Evolutionary conservation across 768 basidiomycete species (phyloP), one percentile per base, ranked within the genome.

Genomic region (Kwoniella botswanensis): DNA sequence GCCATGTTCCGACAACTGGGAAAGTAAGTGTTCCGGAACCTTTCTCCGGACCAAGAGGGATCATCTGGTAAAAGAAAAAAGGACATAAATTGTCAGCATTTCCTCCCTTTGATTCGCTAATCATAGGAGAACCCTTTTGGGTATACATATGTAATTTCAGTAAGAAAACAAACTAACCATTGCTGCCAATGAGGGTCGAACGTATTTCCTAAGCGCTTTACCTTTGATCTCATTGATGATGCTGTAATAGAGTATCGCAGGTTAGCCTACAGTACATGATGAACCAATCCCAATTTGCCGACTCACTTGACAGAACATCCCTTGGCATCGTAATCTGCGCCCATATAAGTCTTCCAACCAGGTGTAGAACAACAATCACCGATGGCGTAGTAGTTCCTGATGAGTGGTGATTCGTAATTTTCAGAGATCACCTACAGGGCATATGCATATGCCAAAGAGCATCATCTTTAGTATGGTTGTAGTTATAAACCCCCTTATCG

Each of bases 1-100:
- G 93, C 68, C 94, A 81, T 29, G 93, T 94, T 84, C 96, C 94
- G 91, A 96, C 94, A 85, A 95, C 21, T 22, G 65, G 67, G 3
- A 75, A 35, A 12, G 68, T 75, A 6, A 70, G 35, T 7, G 54
- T 44, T 9, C 74, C 74, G n/a, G 71, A 67, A 15, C 74, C 74
- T 46, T 54, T 42, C 21, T 69, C 63, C 4, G 74, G 67, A 24
- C 74, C 74, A 5, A 74, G 24, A 2, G 74, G 71, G n/a, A 75
- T 63, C 18, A 71, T 44, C 72, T 70, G 58, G 21, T 9, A 3
- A n/a, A 18, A 7, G 50, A 24, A 29, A 7, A 29, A 24, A 29
- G 21, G 26, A 46, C 2, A 53, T 61, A 2, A 21, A n/a, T 52
- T 50, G 46, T 50, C 46, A 50, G 46, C 46, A 50, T 18, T 50